phyloP scores from a whole-genome alignment of 2,329 filamentous ascomycete species.

The Monosporascus sp. region DNA sequence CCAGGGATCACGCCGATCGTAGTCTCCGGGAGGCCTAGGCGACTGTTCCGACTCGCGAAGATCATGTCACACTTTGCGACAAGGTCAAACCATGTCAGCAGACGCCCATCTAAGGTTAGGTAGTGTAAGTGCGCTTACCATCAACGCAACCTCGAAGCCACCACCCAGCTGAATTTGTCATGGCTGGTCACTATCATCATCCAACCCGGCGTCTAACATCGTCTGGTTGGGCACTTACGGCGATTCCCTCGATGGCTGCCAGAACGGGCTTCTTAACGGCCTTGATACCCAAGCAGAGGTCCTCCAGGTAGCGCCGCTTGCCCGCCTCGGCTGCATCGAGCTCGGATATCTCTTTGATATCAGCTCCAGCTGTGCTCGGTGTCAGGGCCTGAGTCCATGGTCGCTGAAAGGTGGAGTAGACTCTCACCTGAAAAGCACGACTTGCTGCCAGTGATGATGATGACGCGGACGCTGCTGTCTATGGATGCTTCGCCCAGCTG shows the following conservation, averaged over 20 bases:
- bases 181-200: not conserved
- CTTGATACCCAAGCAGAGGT: slow-evolving; percentile 34
- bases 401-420: not conserved
- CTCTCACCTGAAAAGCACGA: not conserved
- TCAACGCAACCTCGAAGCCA: slow-evolving; percentile 45
- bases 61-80: slow-evolving; percentile 33
- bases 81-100: not conserved
- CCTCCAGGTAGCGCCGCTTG: slow-evolving; percentile 28
- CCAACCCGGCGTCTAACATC: not conserved
- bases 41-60: slow-evolving; percentile 76
- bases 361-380: slow-evolving; percentile 24
- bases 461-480: not conserved
- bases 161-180: slow-evolving; percentile 36
- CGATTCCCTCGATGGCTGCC: slow-evolving; percentile 45
- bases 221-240: slow-evolving; percentile 31
- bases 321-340: slow-evolving; percentile 24
- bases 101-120: not conserved
- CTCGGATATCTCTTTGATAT: slow-evolving; percentile 29
- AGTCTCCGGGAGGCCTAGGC: slow-evolving; percentile 93
- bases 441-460: not conserved
- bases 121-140: slow-evolving; percentile 25
- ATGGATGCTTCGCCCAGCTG: not conserved
- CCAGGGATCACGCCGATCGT: slow-evolving; percentile 89
- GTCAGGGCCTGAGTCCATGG: slow-evolving; percentile 15
- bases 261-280: slow-evolving; percentile 41